A percentile compares a stretch with the other conserved stretches of the same genome.
phyloP scores from a whole-genome alignment of 192 early-diverging fungal genomes.

The Chytriomyces sp. region DNA sequence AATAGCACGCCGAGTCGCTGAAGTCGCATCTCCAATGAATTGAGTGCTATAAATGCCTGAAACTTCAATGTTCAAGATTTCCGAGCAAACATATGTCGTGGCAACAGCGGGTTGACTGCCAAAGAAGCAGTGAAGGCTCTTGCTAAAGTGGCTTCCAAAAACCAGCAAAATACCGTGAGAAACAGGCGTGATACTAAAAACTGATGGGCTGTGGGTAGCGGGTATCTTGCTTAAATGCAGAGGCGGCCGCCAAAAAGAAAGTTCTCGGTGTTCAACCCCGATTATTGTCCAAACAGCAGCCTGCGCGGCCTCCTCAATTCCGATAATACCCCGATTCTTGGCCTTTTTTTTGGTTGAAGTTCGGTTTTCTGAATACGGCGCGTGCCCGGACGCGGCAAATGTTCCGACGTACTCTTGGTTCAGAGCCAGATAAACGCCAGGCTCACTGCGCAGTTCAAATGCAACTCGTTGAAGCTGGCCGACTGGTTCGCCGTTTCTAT shows the following conservation, averaged over 20 bases:
- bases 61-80: constrained; percentile 13
- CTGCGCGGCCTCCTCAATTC: constrained; percentile 86
- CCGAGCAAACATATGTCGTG: neutral
- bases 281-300: constrained; percentile 93
- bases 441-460: neutral
- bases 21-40: too few relatives aligned
- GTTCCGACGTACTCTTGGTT: constrained; percentile 27
- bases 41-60: neutral
- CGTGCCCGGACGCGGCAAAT: neutral
- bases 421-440: neutral
- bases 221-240: neutral
- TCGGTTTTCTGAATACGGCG: neutral
- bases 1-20: too few relatives aligned
- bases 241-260: constrained; percentile 6
- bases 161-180: neutral
- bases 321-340: constrained; percentile 36
- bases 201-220: neutral
- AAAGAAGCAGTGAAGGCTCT: neutral
- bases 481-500: neutral
- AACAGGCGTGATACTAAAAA: neutral
- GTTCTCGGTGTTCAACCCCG: constrained; percentile 56
- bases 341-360: constrained; percentile 1
- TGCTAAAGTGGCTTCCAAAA: constrained; percentile 3
- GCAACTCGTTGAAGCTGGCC: constrained; percentile 15
- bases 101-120: neutral